Evolutionary conservation across 805 yeast species (phyloP), one percentile per base, ranked within the genome.

Genomic region (Kodamaea kaohsiungensis): DNA sequence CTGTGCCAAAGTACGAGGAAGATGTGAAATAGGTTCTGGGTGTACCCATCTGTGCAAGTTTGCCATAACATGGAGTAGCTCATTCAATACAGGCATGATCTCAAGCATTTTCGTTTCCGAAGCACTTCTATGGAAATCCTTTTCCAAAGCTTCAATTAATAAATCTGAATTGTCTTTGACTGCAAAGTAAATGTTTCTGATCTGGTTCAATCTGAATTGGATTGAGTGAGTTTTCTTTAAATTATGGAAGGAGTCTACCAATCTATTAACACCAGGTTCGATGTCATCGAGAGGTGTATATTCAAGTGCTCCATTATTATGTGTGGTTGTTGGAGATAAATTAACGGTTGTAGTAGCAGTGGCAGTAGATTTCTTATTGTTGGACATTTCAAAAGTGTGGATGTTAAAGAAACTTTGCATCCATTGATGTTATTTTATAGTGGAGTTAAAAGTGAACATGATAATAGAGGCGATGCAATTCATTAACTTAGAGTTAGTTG

Each of bases 101-200:
- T 93, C 98, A 47, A 82, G 67, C 35, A 82, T 62, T 48, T 73
- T 71, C 0, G 93, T 80, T 66, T 93, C 98, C 37, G 75, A 70
- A 2, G 72, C 70, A 1, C 88, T 67, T 54, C 93, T 81, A 67
- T 85, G 78, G 68, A 91, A 84, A 64, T 93, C 98, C 57, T 75
- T 65, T 17, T 70, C 58, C 57, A 91, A 69, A 0, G 96, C 91
- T 2, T 73, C 80, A 42, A 78, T 67, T 38, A 93, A 61, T 12
- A 65, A 71, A 3, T 82, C 84, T 51, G 72, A 76, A 62, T 85
- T 78, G 65, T 88, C 91, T 56, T 75, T 70, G 16, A 91, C 53
- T 1, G 82, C 86, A 60, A 78, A 85, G 72, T 86, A 88, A 16
- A 91, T 62, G 62, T 86, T 83, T 54, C 90, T 78, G 59, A 91